A percentile compares a stretch with the other conserved stretches of the same genome.
These are phyloP conservation scores for Candida nemodendra DNA, from an alignment of 805 yeast genomes.

Conservation along the genomic window DNA sequence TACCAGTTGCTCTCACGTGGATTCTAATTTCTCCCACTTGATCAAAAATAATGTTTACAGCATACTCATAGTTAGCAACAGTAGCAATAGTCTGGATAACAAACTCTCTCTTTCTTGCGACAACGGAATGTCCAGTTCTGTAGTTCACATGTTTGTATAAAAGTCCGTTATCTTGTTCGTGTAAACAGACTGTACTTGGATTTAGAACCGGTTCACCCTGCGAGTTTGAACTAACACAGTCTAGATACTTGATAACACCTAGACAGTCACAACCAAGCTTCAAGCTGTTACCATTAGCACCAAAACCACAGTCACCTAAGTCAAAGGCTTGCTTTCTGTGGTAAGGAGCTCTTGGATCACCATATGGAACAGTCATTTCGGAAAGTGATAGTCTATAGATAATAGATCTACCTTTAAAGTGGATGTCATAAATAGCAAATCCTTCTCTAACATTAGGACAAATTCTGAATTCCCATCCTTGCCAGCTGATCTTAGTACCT, in stretches of 20 bases:
- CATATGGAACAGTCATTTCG: conserved; percentile 88
- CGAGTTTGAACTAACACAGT: conserved; percentile 52
- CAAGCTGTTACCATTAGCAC: conserved; percentile 66
- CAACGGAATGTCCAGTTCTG: conserved; percentile 66
- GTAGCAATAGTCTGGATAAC: conserved; percentile 80
- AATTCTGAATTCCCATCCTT: conserved; percentile 79
- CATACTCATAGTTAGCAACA: conserved; percentile 82
- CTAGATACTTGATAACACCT: conserved; percentile 74
- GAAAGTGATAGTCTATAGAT: conserved; percentile 72
- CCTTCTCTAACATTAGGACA: conserved; percentile 77
- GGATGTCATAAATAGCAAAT: conserved; percentile 67
- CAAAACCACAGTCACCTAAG: conserved; percentile 83
- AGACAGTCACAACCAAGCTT: conserved; percentile 79
- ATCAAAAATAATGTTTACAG: conserved; percentile 67
- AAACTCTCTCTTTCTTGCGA: conserved; percentile 76
- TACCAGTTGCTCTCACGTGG: conserved; percentile 84
- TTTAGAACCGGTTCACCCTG: conserved; percentile 61
- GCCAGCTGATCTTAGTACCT: conserved; percentile 72
- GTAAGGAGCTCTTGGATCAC: conserved; percentile 80
- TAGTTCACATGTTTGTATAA: conserved; percentile 78
- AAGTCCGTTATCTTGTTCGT: conserved; percentile 75
- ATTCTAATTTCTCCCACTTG: conserved; percentile 77
- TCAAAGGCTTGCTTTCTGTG: conserved; percentile 88
- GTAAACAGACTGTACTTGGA: conserved; percentile 76
- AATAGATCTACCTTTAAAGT: conserved; percentile 72